These are phyloP conservation scores for Pilatotrama ljubarskyi DNA, from an alignment of 768 basidiomycete species.

Conservation along the genomic window DNA sequence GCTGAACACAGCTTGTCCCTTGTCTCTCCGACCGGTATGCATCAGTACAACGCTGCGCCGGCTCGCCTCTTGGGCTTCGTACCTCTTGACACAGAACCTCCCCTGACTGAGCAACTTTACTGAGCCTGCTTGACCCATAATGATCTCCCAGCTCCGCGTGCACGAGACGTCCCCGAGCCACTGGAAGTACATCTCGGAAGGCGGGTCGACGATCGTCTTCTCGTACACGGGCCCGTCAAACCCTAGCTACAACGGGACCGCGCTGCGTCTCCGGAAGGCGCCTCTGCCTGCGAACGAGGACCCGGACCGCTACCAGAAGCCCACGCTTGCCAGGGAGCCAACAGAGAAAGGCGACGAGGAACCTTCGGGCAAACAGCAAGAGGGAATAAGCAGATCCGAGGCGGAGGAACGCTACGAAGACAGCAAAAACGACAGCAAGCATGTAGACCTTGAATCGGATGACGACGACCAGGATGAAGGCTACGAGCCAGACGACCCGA, in stretches of 20 bases:
- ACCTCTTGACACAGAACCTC: background rate
- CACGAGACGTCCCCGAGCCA: constrained; percentile 40
- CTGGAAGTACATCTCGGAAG: constrained; percentile 91
- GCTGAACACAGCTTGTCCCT: background rate
- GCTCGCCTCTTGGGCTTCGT: background rate
- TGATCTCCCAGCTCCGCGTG: constrained; percentile 14
- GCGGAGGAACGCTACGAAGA: too few relatives aligned
- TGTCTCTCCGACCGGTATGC: background rate
- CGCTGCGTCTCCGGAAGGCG: constrained; percentile 76
- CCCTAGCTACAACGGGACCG: constrained; percentile 57
- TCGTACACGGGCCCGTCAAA: constrained; percentile 65
- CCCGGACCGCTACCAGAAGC: constrained; percentile 3
- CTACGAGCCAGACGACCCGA: constrained; percentile 41
- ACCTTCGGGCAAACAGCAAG: too few relatives aligned
- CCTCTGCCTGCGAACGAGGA: constrained; percentile 18
- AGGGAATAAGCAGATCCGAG: too few relatives aligned
- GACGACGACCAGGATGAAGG: constrained; percentile 40
- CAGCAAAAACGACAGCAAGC: too few relatives aligned
- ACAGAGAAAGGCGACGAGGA: constrained; percentile 32
- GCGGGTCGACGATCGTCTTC: constrained; percentile 90
- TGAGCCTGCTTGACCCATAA: background rate
- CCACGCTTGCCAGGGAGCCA: constrained; percentile 22
- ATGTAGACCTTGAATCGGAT: constrained; percentile 29
- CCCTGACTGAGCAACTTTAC: background rate
- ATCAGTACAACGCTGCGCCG: background rate